Conservation (phyloP, 768 basidiomycete genomes). For the Filobasidium wieringae region DNA sequence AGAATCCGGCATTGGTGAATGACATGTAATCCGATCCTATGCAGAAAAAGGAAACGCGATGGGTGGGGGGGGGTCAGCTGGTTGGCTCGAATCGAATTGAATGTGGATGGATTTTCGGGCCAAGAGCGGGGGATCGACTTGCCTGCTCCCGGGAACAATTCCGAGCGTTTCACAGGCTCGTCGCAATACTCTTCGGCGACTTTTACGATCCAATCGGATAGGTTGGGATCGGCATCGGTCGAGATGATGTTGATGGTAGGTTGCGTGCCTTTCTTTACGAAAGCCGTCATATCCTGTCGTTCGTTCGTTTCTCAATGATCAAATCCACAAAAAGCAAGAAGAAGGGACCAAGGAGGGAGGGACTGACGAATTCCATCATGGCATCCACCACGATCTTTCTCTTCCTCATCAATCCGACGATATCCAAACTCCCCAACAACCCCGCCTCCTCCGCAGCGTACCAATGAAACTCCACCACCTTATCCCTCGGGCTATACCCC, state of each 20-base stretch:
- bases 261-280: conserved; percentile 13
- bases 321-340: not conserved
- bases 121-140: no score
- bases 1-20: conserved; percentile 17
- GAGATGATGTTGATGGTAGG: conserved; percentile 16
- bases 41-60: not conserved
- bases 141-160: conserved; percentile 14
- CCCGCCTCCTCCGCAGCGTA: conserved; percentile 42
- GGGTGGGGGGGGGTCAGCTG: not conserved
- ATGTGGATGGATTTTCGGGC: not conserved
- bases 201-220: conserved; percentile 20
- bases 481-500: conserved; percentile 29
- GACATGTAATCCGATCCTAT: conserved; percentile 27
- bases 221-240: conserved; percentile 11
- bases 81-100: no score
- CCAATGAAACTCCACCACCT: conserved; percentile 39
- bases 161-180: conserved; percentile 8
- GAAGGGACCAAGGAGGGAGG: conserved; percentile 45
- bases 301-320: not conserved
- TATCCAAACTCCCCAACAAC: conserved; percentile 66
- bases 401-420: conserved; percentile 60
- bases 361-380: no score
- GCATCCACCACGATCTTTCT: conserved; percentile 57
- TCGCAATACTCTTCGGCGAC: conserved; percentile 19
- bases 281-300: conserved; percentile 22